Evolutionary conservation across 116 monocot species (phyloP).

Genomic region (Cymodocea nodosa): DNA sequence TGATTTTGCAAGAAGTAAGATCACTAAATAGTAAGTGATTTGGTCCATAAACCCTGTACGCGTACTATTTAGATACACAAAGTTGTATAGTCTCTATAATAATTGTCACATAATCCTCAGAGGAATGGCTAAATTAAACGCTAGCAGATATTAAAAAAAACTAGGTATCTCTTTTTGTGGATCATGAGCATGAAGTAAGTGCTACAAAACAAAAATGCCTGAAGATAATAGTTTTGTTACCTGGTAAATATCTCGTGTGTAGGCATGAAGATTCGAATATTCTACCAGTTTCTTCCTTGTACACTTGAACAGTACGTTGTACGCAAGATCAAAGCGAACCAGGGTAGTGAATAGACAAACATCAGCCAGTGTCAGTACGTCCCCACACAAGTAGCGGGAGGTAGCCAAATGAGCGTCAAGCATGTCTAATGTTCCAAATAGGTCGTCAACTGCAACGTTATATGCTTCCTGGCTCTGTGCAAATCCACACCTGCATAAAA

Average conservation of each 20-base stretch:
- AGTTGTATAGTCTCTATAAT: no score
- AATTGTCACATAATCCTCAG: no score
- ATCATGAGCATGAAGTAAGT: no score
- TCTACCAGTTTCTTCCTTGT: slow-evolving; percentile 78
- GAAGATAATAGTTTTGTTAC: slow-evolving; percentile 1
- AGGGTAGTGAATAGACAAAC: slow-evolving; percentile 85
- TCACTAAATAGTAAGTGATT: no score
- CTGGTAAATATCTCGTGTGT: slow-evolving; percentile 81
- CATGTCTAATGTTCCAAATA: slow-evolving; percentile 58
- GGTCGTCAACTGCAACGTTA: slow-evolving; percentile 36
- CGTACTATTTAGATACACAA: no score
- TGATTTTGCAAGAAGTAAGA: no score
- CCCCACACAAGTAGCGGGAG: slow-evolving; percentile 70
- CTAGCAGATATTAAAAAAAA: no score
- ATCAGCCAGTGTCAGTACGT: slow-evolving; percentile 65
- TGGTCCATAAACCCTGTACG: no score
- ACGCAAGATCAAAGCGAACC: slow-evolving; percentile 74
- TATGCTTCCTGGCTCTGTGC: slow-evolving; percentile 94
- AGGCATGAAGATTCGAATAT: slow-evolving; percentile 66
- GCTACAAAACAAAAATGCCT: no score
- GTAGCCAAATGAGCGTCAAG: slow-evolving; percentile 46
- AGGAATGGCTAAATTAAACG: no score
- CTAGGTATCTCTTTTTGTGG: no score
- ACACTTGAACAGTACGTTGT: slow-evolving; percentile 81
- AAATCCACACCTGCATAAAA: slow-evolving; percentile 57